Evolutionary conservation across 2,329 filamentous ascomycete species (phyloP).

Genomic region (Epichloe typhina): DNA sequence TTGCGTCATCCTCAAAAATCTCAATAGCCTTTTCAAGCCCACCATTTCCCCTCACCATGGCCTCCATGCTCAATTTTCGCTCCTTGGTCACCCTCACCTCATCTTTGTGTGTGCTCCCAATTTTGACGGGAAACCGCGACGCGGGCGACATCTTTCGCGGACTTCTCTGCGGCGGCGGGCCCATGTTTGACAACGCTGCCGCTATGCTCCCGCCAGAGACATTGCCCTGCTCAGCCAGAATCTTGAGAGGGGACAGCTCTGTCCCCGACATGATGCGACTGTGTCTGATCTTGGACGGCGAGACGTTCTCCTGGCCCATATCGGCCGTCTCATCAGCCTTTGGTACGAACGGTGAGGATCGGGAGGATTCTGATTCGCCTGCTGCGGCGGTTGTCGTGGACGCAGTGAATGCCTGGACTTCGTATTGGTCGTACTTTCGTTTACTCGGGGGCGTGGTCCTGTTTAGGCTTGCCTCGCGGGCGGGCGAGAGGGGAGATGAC

Average conservation of each 20-base stretch:
- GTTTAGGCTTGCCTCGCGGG: slow-evolving; percentile 25
- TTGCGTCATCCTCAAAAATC: slow-evolving; percentile 45
- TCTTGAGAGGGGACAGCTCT: slow-evolving; percentile 45
- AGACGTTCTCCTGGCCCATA: slow-evolving; percentile 32
- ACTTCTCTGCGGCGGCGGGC: slow-evolving; percentile 21
- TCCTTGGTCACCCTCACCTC: slow-evolving; percentile 15
- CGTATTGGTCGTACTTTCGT: slow-evolving; percentile 20
- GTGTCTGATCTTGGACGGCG: slow-evolving; percentile 34
- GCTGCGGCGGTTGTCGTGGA: not conserved
- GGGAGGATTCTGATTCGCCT: slow-evolving; percentile 1
- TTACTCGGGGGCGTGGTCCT: slow-evolving; percentile 18
- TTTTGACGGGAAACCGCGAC: slow-evolving; percentile 48
- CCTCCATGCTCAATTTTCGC: slow-evolving; percentile 34
- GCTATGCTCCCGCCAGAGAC: slow-evolving; percentile 11
- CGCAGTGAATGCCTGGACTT: slow-evolving; percentile 17
- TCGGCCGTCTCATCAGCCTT: slow-evolving; percentile 18
- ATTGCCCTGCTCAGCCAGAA: slow-evolving; percentile 27
- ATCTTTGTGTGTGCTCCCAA: slow-evolving; percentile 24
- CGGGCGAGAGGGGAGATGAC: slow-evolving; percentile 28
- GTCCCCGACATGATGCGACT: slow-evolving; percentile 44
- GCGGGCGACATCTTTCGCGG: slow-evolving; percentile 37
- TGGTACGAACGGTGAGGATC: slow-evolving; percentile 16
- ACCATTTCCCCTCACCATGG: slow-evolving; percentile 40
- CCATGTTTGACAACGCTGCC: not conserved
- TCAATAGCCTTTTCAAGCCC: slow-evolving; percentile 46